Evolutionary conservation across 345 rosid genomes (phyloP), one percentile per base, ranked within the genome.

Genomic region (Bruguiera sexangula): DNA sequence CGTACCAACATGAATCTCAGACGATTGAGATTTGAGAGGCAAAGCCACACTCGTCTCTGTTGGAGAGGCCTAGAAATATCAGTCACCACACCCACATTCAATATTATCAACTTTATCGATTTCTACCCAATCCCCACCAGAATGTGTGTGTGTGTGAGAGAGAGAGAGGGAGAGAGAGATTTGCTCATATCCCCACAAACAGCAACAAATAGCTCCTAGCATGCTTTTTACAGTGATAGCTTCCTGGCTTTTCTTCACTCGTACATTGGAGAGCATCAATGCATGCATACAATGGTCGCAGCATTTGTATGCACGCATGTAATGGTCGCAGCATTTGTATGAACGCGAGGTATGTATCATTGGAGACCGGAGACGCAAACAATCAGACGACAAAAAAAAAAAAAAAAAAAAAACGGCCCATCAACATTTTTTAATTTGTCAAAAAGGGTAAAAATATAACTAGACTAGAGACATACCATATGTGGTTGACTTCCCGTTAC

Each of bases 191-290:
- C 73, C 82, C 69, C 76, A 58, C 66, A 76, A 70, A 66, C 81
- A 79, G 69, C 73, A 82, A 71, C 75, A 79, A 76, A 77, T 37
- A 77, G 85, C 70, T 76, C 78, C 60, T 62, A 39, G 54, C 83
- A 79, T 81, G 79, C 83, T 82, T 79, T 81, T 76, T 54, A 59
- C 85, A 79, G 78, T 37, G 62, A 62, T 56, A 55, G 77, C 81
- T 76, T 69, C 3, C 3, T 15, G 19, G 50, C 50, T 43, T 15
- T 76, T 74, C 79, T 74, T 63, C 50, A 56, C 69, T 69, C 78
- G 71, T 74, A 72, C 83, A 66, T 59, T 20, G 3, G 50, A 31
- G 51, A 54, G 26, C 66, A 73, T 73, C 69, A 56, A 69, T 67
- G 59, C 53, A 63, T 60, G 71, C 78, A 69, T 32, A 59, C 66